A percentile compares a stretch with the other conserved stretches of the same genome.
These are phyloP conservation scores for Castanospermum australe DNA, from an alignment of 306 rosid species.

Conservation along the genomic window DNA sequence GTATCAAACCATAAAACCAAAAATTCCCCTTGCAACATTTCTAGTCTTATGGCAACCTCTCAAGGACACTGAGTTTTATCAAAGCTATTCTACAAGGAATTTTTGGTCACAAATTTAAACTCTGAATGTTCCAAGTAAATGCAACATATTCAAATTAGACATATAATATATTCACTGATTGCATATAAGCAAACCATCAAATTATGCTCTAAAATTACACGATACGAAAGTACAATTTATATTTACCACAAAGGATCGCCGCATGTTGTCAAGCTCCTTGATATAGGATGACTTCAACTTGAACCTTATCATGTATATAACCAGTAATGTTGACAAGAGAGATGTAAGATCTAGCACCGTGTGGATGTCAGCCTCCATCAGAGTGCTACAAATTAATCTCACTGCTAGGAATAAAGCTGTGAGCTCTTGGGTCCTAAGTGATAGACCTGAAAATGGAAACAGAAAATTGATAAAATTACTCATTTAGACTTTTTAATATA, in stretches of 20 bases:
- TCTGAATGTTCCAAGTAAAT: neutral
- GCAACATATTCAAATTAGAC: neutral
- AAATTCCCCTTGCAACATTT: neutral
- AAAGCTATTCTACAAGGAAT: neutral
- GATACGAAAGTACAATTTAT: neutral
- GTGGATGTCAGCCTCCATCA: constrained; percentile 46
- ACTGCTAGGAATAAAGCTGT: constrained; percentile 56
- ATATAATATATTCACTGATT: neutral
- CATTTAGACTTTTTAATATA: neutral
- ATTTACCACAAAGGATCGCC: constrained; percentile 59
- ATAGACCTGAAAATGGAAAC: constrained; percentile 51
- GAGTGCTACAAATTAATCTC: constrained; percentile 45
- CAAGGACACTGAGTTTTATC: neutral
- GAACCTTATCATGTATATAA: constrained; percentile 66
- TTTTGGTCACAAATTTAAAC: neutral
- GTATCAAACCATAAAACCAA: neutral
- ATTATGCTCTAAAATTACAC: neutral
- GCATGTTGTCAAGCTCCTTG: constrained; percentile 66
- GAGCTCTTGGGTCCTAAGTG: constrained; percentile 75
- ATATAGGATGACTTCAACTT: constrained; percentile 61
- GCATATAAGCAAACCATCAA: neutral
- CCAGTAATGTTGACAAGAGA: constrained; percentile 54
- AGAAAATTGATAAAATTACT: neutral
- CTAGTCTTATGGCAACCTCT: neutral
- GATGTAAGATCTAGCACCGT: constrained; percentile 46